phyloP scores from a whole-genome alignment of 192 early-diverging fungal genomes.

The Allomyces macrogynus region DNA sequence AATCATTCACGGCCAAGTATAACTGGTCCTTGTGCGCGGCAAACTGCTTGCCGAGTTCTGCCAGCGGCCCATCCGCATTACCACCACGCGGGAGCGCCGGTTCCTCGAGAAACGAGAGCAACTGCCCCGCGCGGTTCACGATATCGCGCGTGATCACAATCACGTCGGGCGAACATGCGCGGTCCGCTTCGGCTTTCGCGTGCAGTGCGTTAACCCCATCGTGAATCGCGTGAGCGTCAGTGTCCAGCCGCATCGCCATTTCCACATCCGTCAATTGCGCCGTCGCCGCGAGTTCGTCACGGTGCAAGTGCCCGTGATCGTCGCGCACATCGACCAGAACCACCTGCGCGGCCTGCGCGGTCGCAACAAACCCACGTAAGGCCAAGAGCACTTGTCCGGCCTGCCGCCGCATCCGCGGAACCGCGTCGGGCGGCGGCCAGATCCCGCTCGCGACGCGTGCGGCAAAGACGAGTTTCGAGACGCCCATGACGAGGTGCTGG shows the following conservation, averaged over 20 bases:
- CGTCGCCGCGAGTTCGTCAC: neutral
- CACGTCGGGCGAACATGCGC: neutral
- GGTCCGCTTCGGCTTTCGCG: neutral
- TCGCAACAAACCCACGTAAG: neutral
- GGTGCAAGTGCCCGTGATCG: neutral
- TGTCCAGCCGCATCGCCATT: neutral
- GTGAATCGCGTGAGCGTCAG: neutral
- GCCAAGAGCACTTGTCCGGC: neutral
- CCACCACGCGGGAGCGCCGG: neutral
- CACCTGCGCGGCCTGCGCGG: neutral
- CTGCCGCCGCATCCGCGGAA: neutral
- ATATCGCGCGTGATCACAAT: neutral
- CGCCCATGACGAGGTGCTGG: neutral
- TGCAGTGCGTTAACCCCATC: neutral
- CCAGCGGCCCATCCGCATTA: neutral
- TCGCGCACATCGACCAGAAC: neutral
- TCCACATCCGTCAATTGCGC: neutral
- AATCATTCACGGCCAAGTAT: constrained; percentile 17
- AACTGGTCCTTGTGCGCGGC: constrained; percentile 13
- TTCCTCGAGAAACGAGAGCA: neutral
- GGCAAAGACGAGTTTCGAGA: neutral
- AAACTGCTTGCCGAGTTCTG: neutral
- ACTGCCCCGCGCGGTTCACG: neutral
- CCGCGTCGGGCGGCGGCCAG: neutral
- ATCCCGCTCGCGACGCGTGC: neutral